phyloP scores from a whole-genome alignment of 306 rosid species.

The Lablab purpureus region DNA sequence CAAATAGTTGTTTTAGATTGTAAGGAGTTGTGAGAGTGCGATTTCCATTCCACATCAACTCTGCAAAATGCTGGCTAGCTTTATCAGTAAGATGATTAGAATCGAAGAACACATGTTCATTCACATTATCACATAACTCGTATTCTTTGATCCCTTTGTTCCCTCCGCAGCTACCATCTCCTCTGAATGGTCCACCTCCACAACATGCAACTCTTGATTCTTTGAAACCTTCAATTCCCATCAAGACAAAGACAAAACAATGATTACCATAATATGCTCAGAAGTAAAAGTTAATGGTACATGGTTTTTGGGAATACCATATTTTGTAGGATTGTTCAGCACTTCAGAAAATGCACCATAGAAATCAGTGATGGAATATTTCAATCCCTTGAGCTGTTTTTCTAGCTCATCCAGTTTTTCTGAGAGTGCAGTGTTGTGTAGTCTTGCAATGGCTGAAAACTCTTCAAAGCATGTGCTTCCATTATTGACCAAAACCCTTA shows the following conservation, averaged over 20 bases:
- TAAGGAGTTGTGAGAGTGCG: constrained; percentile 10
- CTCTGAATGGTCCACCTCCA: constrained; percentile 19
- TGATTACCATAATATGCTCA: neutral
- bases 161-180: constrained; percentile 11
- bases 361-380: constrained; percentile 48
- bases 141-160: constrained; percentile 12
- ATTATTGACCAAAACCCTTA: constrained; percentile 26
- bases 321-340: constrained; percentile 47
- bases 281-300: neutral
- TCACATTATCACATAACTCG: constrained; percentile 6
- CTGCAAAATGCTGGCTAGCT: neutral
- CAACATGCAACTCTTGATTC: neutral
- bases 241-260: neutral
- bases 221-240: neutral
- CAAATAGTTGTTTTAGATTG: neutral
- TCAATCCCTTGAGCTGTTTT: constrained; percentile 53
- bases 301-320: constrained; percentile 21
- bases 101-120: neutral
- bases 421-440: constrained; percentile 52
- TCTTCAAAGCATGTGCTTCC: constrained; percentile 47
- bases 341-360: constrained; percentile 12
- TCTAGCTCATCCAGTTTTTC: constrained; percentile 38
- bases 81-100: constrained; percentile 2
- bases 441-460: constrained; percentile 30
- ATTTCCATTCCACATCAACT: constrained; percentile 18